Conservation (phyloP, 441 rosid genomes). For the Pelargonium myrrhifolium region DNA sequence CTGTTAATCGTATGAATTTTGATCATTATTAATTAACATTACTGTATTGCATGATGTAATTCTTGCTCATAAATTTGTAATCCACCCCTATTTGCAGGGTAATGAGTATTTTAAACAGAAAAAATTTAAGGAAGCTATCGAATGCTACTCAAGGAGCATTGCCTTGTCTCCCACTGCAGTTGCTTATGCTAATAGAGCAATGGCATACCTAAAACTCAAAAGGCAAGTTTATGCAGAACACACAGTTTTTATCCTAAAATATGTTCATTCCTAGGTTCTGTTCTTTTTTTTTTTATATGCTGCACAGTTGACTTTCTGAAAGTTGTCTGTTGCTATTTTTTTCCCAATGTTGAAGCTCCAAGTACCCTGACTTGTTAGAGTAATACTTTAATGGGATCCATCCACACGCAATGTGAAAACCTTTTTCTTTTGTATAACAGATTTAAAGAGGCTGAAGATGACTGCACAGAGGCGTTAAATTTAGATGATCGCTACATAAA, state of each 20-base stretch:
- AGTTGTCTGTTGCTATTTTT: background rate
- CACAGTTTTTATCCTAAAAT: background rate
- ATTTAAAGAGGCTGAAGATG: slow-evolving; percentile 78
- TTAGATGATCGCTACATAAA: slow-evolving; percentile 81
- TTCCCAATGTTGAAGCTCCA: background rate
- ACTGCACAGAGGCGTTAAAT: slow-evolving; percentile 88
- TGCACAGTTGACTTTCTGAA: background rate
- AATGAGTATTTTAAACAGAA: slow-evolving; percentile 80
- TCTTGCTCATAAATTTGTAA: slow-evolving; percentile 9
- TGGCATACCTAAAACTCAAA: slow-evolving; percentile 83
- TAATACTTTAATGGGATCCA: background rate
- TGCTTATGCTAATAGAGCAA: slow-evolving; percentile 84
- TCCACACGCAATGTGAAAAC: background rate
- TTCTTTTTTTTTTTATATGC: background rate
- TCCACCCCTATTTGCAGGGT: slow-evolving; percentile 38
- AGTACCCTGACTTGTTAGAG: background rate
- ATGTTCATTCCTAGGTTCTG: background rate
- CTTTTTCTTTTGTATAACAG: slow-evolving; percentile 23
- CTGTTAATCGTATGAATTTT: background rate
- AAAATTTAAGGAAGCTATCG: slow-evolving; percentile 77
- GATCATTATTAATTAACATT: background rate
- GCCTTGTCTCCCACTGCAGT: slow-evolving; percentile 81
- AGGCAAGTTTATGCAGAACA: slow-evolving; percentile 31
- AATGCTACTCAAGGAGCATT: slow-evolving; percentile 85
- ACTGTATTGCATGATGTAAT: background rate